These are phyloP conservation scores for Ustilago crameri DNA, from an alignment of 1,284 basidiomycete species.

Conservation along the genomic window DNA sequence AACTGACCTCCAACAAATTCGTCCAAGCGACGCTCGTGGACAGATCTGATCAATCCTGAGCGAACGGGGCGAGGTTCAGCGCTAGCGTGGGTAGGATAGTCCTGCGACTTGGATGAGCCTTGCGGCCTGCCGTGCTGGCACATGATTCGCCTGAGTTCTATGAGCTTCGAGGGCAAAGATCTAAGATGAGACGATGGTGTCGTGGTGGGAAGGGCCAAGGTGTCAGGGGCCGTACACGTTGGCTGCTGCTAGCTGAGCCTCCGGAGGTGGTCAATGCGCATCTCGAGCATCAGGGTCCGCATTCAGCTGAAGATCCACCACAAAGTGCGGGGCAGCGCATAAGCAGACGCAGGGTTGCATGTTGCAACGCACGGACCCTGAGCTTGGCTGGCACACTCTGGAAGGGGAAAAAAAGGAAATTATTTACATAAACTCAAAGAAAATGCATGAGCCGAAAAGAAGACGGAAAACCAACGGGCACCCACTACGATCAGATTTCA, in stretches of 20 bases:
- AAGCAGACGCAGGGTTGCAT: constrained; percentile 21
- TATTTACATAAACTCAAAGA: not conserved
- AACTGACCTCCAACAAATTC: constrained; percentile 60
- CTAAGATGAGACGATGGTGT: not conserved
- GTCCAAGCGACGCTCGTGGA: constrained; percentile 54
- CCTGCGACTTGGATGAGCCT: constrained; percentile 27
- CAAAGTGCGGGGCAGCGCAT: constrained; percentile 23
- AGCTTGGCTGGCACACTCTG: constrained; percentile 26
- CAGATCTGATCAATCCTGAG: constrained; percentile 48
- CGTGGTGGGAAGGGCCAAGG: not conserved
- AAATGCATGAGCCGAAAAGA: constrained; percentile 6
- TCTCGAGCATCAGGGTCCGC: not conserved
- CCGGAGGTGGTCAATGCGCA: not conserved
- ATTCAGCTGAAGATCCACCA: not conserved
- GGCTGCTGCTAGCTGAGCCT: not conserved
- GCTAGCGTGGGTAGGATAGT: constrained; percentile 40
- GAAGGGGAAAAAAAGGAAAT: not conserved
- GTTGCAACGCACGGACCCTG: constrained; percentile 37
- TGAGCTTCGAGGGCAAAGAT: not conserved
- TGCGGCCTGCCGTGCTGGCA: constrained; percentile 42
- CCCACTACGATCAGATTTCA: too few species aligned
- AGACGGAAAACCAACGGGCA: not conserved
- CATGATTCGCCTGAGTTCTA: constrained; percentile 17
- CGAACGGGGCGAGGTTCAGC: constrained; percentile 50
- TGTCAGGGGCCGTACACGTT: not conserved